phyloP scores from a whole-genome alignment of 1,284 basidiomycete species.

The Stygiomarasmius scandens region DNA sequence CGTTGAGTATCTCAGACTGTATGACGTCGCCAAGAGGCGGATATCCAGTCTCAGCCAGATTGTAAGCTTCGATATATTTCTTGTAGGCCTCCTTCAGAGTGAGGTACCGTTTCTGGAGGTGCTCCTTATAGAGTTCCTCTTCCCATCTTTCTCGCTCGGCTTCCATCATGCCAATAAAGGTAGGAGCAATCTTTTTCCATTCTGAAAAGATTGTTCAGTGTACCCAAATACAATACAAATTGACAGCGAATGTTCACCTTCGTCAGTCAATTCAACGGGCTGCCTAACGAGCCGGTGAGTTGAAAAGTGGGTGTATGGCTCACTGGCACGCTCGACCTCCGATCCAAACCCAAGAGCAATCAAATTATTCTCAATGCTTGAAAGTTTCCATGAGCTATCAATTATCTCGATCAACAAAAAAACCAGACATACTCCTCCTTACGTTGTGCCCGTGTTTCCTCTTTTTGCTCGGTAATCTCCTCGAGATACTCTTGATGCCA shows the following conservation, averaged over 20 bases:
- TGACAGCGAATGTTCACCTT: neutral
- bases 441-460: neutral
- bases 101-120: neutral
- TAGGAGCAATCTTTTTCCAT: neutral
- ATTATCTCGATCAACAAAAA: neutral
- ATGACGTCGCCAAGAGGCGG: neutral
- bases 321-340: neutral
- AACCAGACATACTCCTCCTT: neutral
- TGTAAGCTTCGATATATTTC: neutral
- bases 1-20: neutral
- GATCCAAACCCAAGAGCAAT: neutral
- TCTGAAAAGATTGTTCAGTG: neutral
- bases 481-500: neutral
- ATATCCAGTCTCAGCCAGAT: neutral
- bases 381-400: neutral
- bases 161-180: neutral
- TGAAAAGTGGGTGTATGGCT: neutral
- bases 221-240: no score
- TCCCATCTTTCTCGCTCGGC: neutral
- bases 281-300: neutral
- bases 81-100: neutral
- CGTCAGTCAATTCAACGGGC: neutral
- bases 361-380: neutral
- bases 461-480: neutral
- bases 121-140: no score